These are phyloP conservation scores for Inonotus hispidus DNA, from an alignment of 1,284 basidiomycete genomes.

Conservation along the genomic window DNA sequence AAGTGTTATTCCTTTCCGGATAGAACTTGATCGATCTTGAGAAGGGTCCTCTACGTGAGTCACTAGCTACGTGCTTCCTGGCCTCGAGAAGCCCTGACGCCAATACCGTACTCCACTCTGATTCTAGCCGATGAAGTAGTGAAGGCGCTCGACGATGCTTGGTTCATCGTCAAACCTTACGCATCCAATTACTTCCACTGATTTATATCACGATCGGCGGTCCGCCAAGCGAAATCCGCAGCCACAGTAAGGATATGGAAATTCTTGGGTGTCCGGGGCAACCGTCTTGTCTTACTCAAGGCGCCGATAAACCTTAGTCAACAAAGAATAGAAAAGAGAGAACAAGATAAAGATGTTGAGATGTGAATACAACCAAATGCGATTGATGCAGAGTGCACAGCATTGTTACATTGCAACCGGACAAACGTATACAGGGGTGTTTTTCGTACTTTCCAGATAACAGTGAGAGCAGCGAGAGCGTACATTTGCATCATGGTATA, in stretches of 20 bases:
- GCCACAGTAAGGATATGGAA: too few species aligned
- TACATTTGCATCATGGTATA: constrained; percentile 1
- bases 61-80: background rate
- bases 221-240: too few species aligned
- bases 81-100: background rate
- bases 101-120: background rate
- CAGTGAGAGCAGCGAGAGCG: background rate
- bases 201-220: background rate
- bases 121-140: constrained; percentile 9
- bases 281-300: too few species aligned
- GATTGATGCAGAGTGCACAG: background rate
- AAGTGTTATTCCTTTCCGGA: too few species aligned
- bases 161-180: constrained; percentile 13
- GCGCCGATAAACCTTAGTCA: background rate
- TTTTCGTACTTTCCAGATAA: background rate
- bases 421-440: background rate
- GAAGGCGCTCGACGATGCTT: constrained; percentile 17
- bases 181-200: constrained; percentile 12
- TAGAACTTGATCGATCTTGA: constrained; percentile 17
- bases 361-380: background rate
- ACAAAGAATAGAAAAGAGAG: background rate
- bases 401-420: background rate
- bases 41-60: constrained; percentile 18
- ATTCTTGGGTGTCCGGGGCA: too few species aligned
- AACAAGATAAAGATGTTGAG: background rate